These are phyloP conservation scores for Aspergillus novoparasiticus DNA, from an alignment of 2,329 filamentous ascomycete genomes.

Conservation along the genomic window DNA sequence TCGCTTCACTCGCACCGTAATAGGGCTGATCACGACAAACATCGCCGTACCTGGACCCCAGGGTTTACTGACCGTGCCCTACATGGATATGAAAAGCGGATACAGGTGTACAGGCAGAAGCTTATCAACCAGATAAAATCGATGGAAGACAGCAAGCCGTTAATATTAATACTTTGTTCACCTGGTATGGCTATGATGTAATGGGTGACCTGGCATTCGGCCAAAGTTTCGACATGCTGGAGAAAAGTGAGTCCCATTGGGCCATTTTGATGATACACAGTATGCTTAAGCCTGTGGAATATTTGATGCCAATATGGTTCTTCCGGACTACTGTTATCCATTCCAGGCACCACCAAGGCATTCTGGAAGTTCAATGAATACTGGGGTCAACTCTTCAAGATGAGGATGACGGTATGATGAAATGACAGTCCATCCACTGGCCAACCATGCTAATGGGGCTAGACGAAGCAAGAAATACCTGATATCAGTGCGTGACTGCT, in stretches of 20 bases:
- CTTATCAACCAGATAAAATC: neutral
- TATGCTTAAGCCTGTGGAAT: neutral
- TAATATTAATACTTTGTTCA: neutral
- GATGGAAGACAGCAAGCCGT: neutral
- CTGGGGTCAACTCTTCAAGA: neutral
- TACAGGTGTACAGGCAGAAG: neutral
- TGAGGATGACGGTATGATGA: neutral
- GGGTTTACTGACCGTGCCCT: neutral
- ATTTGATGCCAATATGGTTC: neutral
- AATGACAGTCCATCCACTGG: neutral
- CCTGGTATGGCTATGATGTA: constrained; percentile 3
- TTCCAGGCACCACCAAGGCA: neutral
- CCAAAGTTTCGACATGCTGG: neutral
- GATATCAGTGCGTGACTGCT: neutral
- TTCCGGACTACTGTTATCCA: neutral
- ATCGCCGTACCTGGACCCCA: neutral
- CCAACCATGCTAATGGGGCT: neutral
- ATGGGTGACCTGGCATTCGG: constrained; percentile 2
- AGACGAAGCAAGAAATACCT: neutral
- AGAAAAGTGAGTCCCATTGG: neutral
- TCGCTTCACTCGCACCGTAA: neutral
- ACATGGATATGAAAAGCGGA: neutral
- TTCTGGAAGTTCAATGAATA: neutral
- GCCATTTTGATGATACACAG: neutral
- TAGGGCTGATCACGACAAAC: neutral